Evolutionary conservation across 768 basidiomycete genomes (phyloP).

Genomic region (Pleurotus eryngii): DNA sequence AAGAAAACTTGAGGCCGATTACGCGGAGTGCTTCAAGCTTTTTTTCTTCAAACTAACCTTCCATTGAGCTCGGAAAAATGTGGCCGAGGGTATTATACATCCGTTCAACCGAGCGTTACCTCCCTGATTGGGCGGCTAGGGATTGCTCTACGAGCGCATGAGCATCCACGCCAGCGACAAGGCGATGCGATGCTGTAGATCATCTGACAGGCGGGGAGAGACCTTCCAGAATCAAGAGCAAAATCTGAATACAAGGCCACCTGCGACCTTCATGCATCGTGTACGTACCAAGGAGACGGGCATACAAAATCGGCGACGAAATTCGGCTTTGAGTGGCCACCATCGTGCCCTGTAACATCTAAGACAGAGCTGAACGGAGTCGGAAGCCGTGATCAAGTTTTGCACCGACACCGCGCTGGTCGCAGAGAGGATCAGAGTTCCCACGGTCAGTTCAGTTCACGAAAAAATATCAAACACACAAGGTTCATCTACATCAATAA

Average conservation of each 20-base stretch:
- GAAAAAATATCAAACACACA: background rate
- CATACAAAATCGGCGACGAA: no score
- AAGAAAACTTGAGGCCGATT: background rate
- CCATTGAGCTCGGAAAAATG: no score
- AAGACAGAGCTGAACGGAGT: no score
- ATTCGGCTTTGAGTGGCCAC: no score
- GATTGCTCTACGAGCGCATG: background rate
- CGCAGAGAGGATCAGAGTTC: background rate
- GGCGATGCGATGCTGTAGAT: constrained; percentile 4
- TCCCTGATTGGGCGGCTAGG: background rate
- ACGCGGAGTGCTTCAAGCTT: background rate
- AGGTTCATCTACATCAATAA: constrained; percentile 2
- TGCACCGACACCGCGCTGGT: no score
- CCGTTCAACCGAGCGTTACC: background rate
- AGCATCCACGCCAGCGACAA: background rate
- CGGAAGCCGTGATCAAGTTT: no score
- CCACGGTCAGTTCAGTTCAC: background rate
- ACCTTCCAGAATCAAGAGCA: background rate
- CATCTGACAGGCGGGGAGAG: background rate
- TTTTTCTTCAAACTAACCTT: no score
- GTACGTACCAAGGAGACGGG: no score
- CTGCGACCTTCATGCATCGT: no score
- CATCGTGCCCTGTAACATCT: no score
- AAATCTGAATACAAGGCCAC: no score
- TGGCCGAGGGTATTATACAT: background rate